phyloP scores from a whole-genome alignment of 2,329 filamentous ascomycete species.

The Fusarium sp. region DNA sequence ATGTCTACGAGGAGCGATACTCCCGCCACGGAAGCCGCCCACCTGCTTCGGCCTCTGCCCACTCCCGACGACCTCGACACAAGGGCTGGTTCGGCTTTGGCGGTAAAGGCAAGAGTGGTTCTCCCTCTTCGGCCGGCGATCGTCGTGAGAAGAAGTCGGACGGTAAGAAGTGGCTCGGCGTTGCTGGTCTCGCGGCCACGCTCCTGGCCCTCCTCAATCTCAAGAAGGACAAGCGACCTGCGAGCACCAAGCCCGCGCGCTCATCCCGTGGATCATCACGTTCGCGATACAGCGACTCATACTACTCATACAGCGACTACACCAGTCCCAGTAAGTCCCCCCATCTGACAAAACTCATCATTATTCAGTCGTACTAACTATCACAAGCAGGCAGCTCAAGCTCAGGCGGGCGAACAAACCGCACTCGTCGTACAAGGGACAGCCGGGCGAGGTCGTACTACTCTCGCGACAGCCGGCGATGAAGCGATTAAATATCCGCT shows the following conservation, averaged over 20 bases:
- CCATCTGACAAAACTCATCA: slow-evolving; percentile 1
- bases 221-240: slow-evolving; percentile 63
- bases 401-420: slow-evolving; percentile 59
- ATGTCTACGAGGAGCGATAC: slow-evolving; percentile 73
- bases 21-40: slow-evolving; percentile 60
- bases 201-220: slow-evolving; percentile 67
- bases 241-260: slow-evolving; percentile 54
- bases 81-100: slow-evolving; percentile 66
- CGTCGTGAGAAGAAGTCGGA: slow-evolving; percentile 62
- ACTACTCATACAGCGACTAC: slow-evolving; percentile 65
- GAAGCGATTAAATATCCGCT: slow-evolving; percentile 15
- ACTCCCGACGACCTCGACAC: slow-evolving; percentile 65
- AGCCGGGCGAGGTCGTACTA: slow-evolving; percentile 52
- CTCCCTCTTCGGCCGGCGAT: slow-evolving; percentile 54
- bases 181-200: slow-evolving; percentile 64
- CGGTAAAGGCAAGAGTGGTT: slow-evolving; percentile 57
- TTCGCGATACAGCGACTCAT: slow-evolving; percentile 66
- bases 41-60: slow-evolving; percentile 52
- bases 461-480: slow-evolving; percentile 46
- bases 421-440: slow-evolving; percentile 50
- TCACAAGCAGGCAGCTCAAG: slow-evolving; percentile 59
- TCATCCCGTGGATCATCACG: slow-evolving; percentile 58
- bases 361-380: slow-evolving; percentile 36
- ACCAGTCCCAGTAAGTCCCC: slow-evolving; percentile 64
- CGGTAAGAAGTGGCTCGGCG: slow-evolving; percentile 65